Evolutionary conservation across 2,329 filamentous ascomycete species (phyloP).

Genomic region (Fusarium protoensiforme): DNA sequence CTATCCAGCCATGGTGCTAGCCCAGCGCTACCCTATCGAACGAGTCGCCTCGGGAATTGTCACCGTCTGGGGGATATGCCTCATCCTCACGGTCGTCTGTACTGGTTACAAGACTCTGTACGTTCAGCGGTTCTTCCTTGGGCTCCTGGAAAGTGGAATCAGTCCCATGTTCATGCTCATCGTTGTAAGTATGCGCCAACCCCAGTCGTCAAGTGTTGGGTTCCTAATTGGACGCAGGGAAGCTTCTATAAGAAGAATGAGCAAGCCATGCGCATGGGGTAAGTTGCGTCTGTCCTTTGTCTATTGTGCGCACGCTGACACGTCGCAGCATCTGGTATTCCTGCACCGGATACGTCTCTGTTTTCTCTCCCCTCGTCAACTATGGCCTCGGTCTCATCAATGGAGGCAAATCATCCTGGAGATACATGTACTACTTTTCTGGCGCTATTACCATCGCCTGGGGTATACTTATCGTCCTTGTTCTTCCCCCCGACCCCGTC

Average conservation of each 20-base stretch:
- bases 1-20: slow-evolving; percentile 54
- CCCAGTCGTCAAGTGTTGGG: background rate
- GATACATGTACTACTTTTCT: slow-evolving; percentile 39
- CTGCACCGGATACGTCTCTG: slow-evolving; percentile 56
- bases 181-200: slow-evolving; percentile 43
- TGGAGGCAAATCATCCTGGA: slow-evolving; percentile 47
- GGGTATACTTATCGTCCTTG: slow-evolving; percentile 51
- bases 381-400: slow-evolving; percentile 59
- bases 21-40: slow-evolving; percentile 58
- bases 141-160: slow-evolving; percentile 65
- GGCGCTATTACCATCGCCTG: slow-evolving; percentile 54
- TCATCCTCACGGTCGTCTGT: slow-evolving; percentile 53
- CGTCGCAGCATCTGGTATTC: slow-evolving; percentile 51
- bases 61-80: slow-evolving; percentile 49
- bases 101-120: slow-evolving; percentile 51
- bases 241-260: slow-evolving; percentile 56
- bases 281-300: background rate
- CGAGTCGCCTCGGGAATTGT: slow-evolving; percentile 52
- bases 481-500: slow-evolving; percentile 55
- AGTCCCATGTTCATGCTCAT: slow-evolving; percentile 68
- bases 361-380: slow-evolving; percentile 59
- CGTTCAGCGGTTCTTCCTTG: slow-evolving; percentile 65
- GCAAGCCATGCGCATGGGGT: slow-evolving; percentile 51
- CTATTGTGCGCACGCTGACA: background rate
- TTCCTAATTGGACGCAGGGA: slow-evolving; percentile 17